Base-by-base conservation (phyloP, 192 early-diverging fungal genomes). In the Diversispora epigaea region DNA sequence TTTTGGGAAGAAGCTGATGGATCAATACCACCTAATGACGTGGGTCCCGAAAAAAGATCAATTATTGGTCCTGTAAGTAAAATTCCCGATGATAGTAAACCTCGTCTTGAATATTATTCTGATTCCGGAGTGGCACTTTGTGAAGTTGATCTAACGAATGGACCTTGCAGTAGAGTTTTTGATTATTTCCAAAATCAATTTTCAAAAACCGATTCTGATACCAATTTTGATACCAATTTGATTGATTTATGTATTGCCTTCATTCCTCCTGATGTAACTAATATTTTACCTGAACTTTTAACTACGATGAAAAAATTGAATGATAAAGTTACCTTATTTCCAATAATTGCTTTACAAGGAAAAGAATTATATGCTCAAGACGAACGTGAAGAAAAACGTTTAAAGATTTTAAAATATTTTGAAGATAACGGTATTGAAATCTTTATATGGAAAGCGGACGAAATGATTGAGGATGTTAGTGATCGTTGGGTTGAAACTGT, bases 191-290 rank as follows among this genome's bases (percentile, higher is more conserved):
- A 46, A 11, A 73, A 62, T 15, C 32, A 41, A 60, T 62, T 62
- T 40, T 17, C 17, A 10, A 63, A 62, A 21, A 62, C 6, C 40
- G 71, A 73, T 32, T 43, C 22, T 25, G 45, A 67, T 22, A 19
- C 40, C 19, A 21, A 47, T 49, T 62, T 73, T 25, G 45, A 67
- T 22, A 19, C 12, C 19, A 21, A 47, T 49, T 62, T 73, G 43
- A 11, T 73, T 62, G 71, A 73, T 49, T 62, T 73, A 73, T 73
- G 71, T 17, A 8, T 73, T 47, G 44, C 47, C 17, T 73, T 73
- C 56, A 21, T 73, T 19, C 71, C 71, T 39, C 41, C n/a, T 0
- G 71, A 73, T 39, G 19, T 7, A 2, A 44, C 10, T 6, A 39
- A 11, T 25, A 47, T 73, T 2, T 19, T 21, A 39, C 11, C 4